Percentiles rank a stretch among this genome's conserved stretches.
Conservation (phyloP, 345 rosid genomes). For the Camelina neglecta region DNA sequence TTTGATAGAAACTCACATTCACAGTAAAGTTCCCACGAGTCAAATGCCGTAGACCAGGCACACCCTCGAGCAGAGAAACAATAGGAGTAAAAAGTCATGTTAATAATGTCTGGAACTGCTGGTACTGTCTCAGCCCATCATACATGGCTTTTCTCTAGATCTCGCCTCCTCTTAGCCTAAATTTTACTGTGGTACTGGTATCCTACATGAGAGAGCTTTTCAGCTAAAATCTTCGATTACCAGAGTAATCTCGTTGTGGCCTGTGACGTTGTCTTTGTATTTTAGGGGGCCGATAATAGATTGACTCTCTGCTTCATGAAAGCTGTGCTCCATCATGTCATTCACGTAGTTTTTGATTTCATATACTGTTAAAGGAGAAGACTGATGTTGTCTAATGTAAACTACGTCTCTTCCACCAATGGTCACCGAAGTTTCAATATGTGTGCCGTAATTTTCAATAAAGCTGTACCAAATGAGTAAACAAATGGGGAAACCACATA, state of each 20-base stretch:
- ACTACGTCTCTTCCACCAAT: conserved; percentile 98
- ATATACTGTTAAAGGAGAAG: conserved; percentile 65
- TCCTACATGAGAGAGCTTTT: conserved; percentile 74
- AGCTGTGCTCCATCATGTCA: conserved; percentile 77
- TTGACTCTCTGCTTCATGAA: conserved; percentile 63
- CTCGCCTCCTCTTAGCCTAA: conserved; percentile 99
- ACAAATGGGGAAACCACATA: conserved; percentile 31
- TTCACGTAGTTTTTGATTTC: conserved; percentile 82
- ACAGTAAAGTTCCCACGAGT: conserved; percentile 82
- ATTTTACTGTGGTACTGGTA: conserved; percentile 91
- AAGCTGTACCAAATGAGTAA: conserved; percentile 54
- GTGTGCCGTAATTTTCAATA: conserved; percentile 86
- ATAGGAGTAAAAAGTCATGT: conserved; percentile 92
- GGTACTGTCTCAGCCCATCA: conserved; percentile 84
- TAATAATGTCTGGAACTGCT: conserved; percentile 85
- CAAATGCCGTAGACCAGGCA: conserved; percentile 84
- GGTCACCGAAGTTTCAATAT: conserved; percentile 86
- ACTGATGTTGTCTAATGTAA: conserved; percentile 90
- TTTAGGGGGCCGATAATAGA: conserved; percentile 71
- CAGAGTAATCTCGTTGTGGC: conserved; percentile 20
- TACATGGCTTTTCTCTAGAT: conserved; percentile 91
- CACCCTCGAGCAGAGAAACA: conserved; percentile 86
- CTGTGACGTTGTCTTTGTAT: conserved; percentile 66
- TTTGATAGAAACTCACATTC: conserved; percentile 69
- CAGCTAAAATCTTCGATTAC: conserved; percentile 26